Evolutionary conservation across 306 rosid genomes (phyloP), one percentile per base, ranked within the genome.

Genomic region (Alnus rubra): DNA sequence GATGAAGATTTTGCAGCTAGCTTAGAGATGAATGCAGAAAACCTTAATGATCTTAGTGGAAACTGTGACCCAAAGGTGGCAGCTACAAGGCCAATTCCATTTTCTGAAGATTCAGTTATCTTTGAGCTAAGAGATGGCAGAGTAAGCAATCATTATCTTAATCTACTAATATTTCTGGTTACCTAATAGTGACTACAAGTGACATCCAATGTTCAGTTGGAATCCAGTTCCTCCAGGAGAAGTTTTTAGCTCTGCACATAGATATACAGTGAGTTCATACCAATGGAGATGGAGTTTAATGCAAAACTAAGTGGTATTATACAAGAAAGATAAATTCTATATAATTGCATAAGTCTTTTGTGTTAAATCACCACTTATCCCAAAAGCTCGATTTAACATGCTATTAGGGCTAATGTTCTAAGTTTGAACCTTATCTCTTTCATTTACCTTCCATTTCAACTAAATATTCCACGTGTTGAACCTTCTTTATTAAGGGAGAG

Each of bases 61-160:
- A 74, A 89, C 64, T 94, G 97, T 85, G 89, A 92, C 42, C 79
- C 92, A 52, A 90, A 91, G 97, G 95, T 94, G 81, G 88, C 95
- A 76, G 87, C 93, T 23, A 86, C 88, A 76, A 84, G 93, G 78
- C 97, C 98, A 77, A 89, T 94, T 76, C 88, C 87, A 76, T 94
- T 92, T 79, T 80, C 97, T 65, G 93, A 86, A 78, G 87, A 88
- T 78, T 88, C 89, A 28, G 88, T 87, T n/a, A 82, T 94, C 79
- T 92, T 94, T 83, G 97, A 89, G 91, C 91, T 92, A 19, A 87
- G 90, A 88, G 98, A 94, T 84, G 91, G 92, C 84, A 91, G 97
- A 83, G 98, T 94, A 89, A 91, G 94, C 73, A 81, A 78, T 19
- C 47, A 49, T 59, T 13, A 7, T 67, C 79, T 68, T 56, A 13